A percentile compares a stretch with the other conserved stretches of the same genome.
Conservation (phyloP, 164 flowering plant genomes). For the Magnolia changhungtana region DNA sequence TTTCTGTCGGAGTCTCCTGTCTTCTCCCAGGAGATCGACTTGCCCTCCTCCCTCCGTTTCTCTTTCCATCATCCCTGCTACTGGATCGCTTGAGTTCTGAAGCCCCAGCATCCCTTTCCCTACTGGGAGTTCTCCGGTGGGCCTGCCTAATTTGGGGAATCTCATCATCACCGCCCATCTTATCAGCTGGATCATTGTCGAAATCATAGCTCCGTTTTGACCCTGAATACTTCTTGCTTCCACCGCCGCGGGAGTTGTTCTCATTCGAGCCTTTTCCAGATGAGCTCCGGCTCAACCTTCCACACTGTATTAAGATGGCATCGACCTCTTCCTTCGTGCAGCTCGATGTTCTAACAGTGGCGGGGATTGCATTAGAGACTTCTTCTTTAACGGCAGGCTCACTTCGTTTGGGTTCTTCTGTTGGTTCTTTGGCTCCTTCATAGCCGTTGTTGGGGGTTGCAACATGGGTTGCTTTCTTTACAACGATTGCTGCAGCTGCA, state of each 20-base stretch:
- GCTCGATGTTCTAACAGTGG: slow-evolving; percentile 65
- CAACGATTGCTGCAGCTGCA: background rate
- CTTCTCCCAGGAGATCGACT: slow-evolving; percentile 85
- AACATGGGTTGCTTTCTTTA: background rate
- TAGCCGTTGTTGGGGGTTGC: slow-evolving; percentile 20
- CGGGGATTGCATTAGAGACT: background rate
- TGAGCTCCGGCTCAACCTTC: slow-evolving; percentile 86
- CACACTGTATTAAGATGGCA: slow-evolving; percentile 89
- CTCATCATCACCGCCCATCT: slow-evolving; percentile 12
- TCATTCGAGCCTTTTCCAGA: slow-evolving; percentile 39
- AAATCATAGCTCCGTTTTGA: slow-evolving; percentile 85
- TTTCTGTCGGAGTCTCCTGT: slow-evolving; percentile 37
- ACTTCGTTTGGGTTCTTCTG: background rate
- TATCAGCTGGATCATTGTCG: slow-evolving; percentile 29
- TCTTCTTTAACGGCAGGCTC: background rate
- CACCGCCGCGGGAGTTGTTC: slow-evolving; percentile 4
- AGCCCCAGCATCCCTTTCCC: slow-evolving; percentile 48
- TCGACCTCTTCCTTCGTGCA: slow-evolving; percentile 92
- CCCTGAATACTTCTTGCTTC: slow-evolving; percentile 57
- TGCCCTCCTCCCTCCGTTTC: slow-evolving; percentile 49
- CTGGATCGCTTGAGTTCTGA: slow-evolving; percentile 49
- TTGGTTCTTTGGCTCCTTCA: slow-evolving; percentile 29
- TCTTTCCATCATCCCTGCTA: slow-evolving; percentile 51
- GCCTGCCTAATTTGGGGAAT: slow-evolving; percentile 24
- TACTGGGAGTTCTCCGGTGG: slow-evolving; percentile 69